Conservation (phyloP, 2,329 filamentous ascomycete species). For the Sporothrix variecibatus region DNA sequence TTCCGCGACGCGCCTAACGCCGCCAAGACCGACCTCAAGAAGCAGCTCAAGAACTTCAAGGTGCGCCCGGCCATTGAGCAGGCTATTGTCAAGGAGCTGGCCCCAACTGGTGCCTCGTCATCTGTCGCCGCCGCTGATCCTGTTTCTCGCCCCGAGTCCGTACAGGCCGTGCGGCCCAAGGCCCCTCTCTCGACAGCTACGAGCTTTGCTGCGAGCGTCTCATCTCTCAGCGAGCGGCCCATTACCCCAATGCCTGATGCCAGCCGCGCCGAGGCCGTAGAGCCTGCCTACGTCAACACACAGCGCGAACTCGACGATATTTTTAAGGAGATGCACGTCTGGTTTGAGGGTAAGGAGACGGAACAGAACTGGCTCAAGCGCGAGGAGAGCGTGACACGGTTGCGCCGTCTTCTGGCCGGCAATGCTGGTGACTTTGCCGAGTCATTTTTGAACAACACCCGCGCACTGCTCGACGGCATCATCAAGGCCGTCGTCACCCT, state of each 20-base stretch:
- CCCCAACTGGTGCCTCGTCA: constrained; percentile 45
- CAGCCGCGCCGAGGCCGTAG: constrained; percentile 65
- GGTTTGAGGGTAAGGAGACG: constrained; percentile 85
- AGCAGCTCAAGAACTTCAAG: constrained; percentile 78
- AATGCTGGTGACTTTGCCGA: constrained; percentile 78
- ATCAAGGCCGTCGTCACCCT: constrained; percentile 82
- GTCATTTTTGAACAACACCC: constrained; percentile 69
- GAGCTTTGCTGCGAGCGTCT: constrained; percentile 54
- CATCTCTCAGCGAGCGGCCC: constrained; percentile 56
- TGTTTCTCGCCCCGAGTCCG: constrained; percentile 38
- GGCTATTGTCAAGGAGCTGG: constrained; percentile 75
- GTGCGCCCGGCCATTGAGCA: constrained; percentile 84
- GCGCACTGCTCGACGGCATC: constrained; percentile 79
- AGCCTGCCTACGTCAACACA: constrained; percentile 82
- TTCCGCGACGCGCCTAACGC: constrained; percentile 79
- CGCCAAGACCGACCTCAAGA: constrained; percentile 86
- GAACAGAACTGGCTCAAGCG: constrained; percentile 89
- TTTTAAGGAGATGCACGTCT: constrained; percentile 75
- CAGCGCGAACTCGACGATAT: constrained; percentile 85
- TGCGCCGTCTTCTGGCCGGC: constrained; percentile 77
- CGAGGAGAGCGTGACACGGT: constrained; percentile 75
- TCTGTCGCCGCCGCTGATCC: constrained; percentile 35
- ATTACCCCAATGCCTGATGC: constrained; percentile 64
- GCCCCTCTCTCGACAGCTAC: constrained; percentile 9
- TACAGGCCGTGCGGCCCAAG: constrained; percentile 33